A percentile compares a stretch with the other conserved stretches of the same genome.
Conservation (phyloP, 768 basidiomycete species). For the Pholiota microspora region DNA sequence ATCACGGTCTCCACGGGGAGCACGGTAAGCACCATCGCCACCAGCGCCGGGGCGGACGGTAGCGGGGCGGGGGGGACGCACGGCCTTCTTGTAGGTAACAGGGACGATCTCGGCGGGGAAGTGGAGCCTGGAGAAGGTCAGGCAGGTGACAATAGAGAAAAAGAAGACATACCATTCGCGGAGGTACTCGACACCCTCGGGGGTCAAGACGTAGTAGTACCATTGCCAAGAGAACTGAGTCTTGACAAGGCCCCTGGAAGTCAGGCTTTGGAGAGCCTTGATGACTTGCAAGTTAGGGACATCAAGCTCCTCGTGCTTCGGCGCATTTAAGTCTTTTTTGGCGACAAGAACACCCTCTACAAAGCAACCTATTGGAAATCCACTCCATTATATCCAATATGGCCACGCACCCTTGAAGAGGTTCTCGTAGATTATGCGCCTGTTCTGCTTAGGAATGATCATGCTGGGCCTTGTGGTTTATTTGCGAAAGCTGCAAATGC, state of each 20-base stretch:
- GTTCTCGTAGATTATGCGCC: constrained; percentile 96
- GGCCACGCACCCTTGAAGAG: constrained; percentile 92
- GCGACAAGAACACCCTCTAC: constrained; percentile 98
- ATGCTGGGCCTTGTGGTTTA: constrained; percentile 56
- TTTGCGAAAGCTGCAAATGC: constrained; percentile 28
- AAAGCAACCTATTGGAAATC: constrained; percentile 2
- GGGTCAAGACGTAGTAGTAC: constrained; percentile 97
- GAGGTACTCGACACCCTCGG: constrained; percentile 96
- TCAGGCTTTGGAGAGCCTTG: constrained; percentile 69
- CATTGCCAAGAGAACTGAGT: constrained; percentile 99
- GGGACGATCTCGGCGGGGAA: constrained; percentile 96
- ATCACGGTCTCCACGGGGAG: constrained; percentile 82
- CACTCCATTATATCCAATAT: neutral
- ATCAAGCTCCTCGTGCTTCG: constrained; percentile 90
- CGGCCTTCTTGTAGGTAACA: constrained; percentile 95
- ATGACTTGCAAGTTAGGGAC: constrained; percentile 71
- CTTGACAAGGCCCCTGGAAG: constrained; percentile 86
- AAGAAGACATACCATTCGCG: constrained; percentile 67
- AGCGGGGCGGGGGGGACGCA: constrained; percentile 82
- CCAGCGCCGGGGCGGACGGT: constrained; percentile 66
- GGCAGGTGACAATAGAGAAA: neutral
- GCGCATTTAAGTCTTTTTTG: constrained; percentile 98
- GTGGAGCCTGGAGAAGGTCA: constrained; percentile 67
- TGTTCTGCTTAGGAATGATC: constrained; percentile 96
- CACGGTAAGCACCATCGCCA: constrained; percentile 81